Evolutionary conservation across 2,329 filamentous ascomycete genomes (phyloP).

Genomic region (Lachnellula willkommii): DNA sequence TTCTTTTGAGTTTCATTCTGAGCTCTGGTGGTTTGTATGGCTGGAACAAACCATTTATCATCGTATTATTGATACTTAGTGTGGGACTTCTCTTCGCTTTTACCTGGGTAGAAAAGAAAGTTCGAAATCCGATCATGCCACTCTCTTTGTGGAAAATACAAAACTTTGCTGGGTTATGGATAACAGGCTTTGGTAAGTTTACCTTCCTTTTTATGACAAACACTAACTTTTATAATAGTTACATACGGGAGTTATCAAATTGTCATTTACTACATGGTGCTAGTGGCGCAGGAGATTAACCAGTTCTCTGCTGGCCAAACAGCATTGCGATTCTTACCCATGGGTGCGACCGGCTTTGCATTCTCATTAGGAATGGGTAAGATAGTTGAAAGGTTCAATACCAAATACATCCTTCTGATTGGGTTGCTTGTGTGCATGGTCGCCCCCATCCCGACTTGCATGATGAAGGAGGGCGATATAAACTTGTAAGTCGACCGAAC

Average conservation of each 20-base stretch:
- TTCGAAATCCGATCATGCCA: slow-evolving; percentile 42
- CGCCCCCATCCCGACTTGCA: too few relatives aligned
- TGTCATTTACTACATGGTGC: slow-evolving; percentile 39
- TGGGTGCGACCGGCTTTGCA: slow-evolving; percentile 37
- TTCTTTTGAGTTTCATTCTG: slow-evolving; percentile 41
- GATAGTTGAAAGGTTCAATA: slow-evolving; percentile 23
- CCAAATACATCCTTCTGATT: too few relatives aligned
- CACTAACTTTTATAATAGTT: slow-evolving; percentile 35
- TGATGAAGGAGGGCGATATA: too few relatives aligned
- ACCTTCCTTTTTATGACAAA: slow-evolving; percentile 29
- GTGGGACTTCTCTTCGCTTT: slow-evolving; percentile 37
- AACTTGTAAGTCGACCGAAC: too few relatives aligned
- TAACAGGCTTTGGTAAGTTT: too few relatives aligned
- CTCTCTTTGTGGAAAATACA: slow-evolving; percentile 41
- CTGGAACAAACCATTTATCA: slow-evolving; percentile 41
- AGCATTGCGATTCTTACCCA: slow-evolving; percentile 38
- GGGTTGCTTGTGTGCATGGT: too few relatives aligned
- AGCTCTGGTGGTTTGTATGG: slow-evolving; percentile 42
- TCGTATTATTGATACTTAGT: slow-evolving; percentile 36
- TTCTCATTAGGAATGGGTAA: slow-evolving; percentile 34
- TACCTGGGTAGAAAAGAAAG: slow-evolving; percentile 38
- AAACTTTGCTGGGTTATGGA: slow-evolving; percentile 42
- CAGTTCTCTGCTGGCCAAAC: slow-evolving; percentile 36
- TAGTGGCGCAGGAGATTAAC: slow-evolving; percentile 38
- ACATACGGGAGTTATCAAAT: slow-evolving; percentile 40